phyloP scores from a whole-genome alignment of 352 stramenopile species.

The Pythium vanterpoolii region DNA sequence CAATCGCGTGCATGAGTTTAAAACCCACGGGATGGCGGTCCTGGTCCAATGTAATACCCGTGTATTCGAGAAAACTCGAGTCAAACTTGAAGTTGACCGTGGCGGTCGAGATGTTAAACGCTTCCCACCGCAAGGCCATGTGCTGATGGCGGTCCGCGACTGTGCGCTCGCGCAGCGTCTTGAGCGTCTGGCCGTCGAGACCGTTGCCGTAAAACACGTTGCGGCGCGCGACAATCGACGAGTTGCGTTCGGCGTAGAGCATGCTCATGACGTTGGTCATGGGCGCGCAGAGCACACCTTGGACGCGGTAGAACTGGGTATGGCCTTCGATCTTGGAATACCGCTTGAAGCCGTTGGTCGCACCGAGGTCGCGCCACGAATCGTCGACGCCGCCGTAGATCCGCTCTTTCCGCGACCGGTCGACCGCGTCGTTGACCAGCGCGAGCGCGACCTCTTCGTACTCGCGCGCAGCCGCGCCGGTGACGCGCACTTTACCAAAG shows the following conservation, averaged over 20 bases:
- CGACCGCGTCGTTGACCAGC: slow-evolving; percentile 47
- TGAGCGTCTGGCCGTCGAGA: slow-evolving; percentile 59
- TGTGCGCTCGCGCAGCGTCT: slow-evolving; percentile 45
- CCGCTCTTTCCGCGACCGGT: slow-evolving; percentile 33
- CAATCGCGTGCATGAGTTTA: slow-evolving; percentile 53
- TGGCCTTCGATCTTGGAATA: slow-evolving; percentile 45
- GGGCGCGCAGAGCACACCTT: slow-evolving; percentile 48
- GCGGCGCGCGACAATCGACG: slow-evolving; percentile 39
- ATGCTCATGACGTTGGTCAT: slow-evolving; percentile 61
- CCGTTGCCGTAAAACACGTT: slow-evolving; percentile 53
- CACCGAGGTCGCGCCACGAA: slow-evolving; percentile 58
- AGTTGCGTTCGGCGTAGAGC: slow-evolving; percentile 50
- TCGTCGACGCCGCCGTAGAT: slow-evolving; percentile 40
- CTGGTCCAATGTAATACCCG: slow-evolving; percentile 52
- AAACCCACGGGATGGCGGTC: slow-evolving; percentile 58
- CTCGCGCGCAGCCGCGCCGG: slow-evolving; percentile 27
- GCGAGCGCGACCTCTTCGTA: slow-evolving; percentile 38
- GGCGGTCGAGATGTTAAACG: slow-evolving; percentile 48
- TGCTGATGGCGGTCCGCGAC: slow-evolving; percentile 49
- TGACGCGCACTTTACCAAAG: slow-evolving; percentile 44
- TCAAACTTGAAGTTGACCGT: slow-evolving; percentile 52
- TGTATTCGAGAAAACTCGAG: slow-evolving; percentile 73
- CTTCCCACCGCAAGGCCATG: slow-evolving; percentile 70
- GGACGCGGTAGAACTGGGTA: slow-evolving; percentile 49
- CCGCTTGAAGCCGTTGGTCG: slow-evolving; percentile 48